phyloP scores from a whole-genome alignment of 2,329 filamentous ascomycete species.

The Diaporthe citrichinensis region DNA sequence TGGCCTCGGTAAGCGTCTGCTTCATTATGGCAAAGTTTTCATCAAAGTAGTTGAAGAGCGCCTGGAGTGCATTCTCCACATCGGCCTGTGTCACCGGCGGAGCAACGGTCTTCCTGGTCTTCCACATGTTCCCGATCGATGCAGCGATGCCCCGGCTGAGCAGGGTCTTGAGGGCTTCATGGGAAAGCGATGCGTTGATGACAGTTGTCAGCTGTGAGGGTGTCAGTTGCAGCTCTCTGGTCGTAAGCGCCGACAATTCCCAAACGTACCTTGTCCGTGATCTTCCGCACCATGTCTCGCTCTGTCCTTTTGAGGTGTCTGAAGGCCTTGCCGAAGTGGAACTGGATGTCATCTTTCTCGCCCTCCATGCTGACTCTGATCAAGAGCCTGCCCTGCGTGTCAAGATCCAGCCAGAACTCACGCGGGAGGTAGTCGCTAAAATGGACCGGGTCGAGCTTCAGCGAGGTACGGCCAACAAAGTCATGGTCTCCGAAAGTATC shows the following conservation, averaged over 20 bases:
- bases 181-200: conserved; percentile 90
- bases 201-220: conserved; percentile 82
- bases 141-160: conserved; percentile 79
- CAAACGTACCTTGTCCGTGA: conserved; percentile 90
- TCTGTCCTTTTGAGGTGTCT: conserved; percentile 94
- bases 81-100: conserved; percentile 78
- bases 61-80: conserved; percentile 84
- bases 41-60: conserved; percentile 94
- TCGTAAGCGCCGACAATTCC: not conserved
- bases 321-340: conserved; percentile 98
- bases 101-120: conserved; percentile 68
- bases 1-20: conserved; percentile 90
- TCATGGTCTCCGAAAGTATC: conserved; percentile 98
- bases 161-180: conserved; percentile 81
- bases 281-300: conserved; percentile 97
- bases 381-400: conserved; percentile 91
- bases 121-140: conserved; percentile 79
- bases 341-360: conserved; percentile 97
- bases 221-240: conserved; percentile 7
- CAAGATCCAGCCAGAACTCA: conserved; percentile 97
- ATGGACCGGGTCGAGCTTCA: conserved; percentile 98
- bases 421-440: conserved; percentile 96
- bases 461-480: conserved; percentile 94
- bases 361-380: conserved; percentile 98
- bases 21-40: conserved; percentile 99